Percentiles rank a stretch among this genome's conserved stretches.
phyloP scores from a whole-genome alignment of 2,329 filamentous ascomycete genomes.

The Clonostachys rhizophaga region DNA sequence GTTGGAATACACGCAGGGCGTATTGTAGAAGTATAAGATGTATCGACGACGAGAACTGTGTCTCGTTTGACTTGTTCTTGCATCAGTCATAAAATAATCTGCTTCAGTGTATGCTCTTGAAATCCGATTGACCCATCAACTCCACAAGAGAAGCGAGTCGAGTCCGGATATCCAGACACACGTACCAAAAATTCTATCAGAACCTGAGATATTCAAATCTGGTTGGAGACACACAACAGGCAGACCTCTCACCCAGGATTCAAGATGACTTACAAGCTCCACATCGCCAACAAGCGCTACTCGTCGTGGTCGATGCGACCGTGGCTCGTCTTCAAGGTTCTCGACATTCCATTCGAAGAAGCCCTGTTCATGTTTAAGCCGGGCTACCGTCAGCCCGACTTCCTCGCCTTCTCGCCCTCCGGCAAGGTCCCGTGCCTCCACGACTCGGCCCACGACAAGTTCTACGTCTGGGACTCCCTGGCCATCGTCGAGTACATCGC shows the following conservation, averaged over 20 bases:
- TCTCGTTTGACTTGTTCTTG: no score
- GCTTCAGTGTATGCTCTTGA: no score
- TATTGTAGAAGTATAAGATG: no score
- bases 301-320: slow-evolving; percentile 40
- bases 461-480: slow-evolving; percentile 39
- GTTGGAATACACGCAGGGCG: no score
- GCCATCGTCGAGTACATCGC: slow-evolving; percentile 42
- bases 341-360: slow-evolving; percentile 35
- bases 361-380: slow-evolving; percentile 24
- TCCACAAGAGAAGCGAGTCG: no score
- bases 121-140: no score
- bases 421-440: slow-evolving; percentile 36
- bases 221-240: no score
- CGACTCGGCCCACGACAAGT: slow-evolving; percentile 17
- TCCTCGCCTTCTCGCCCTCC: slow-evolving; percentile 28
- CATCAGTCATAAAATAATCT: no score
- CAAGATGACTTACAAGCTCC: slow-evolving; percentile 29
- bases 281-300: slow-evolving; percentile 38
- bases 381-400: slow-evolving; percentile 22
- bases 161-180: no score
- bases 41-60: no score
- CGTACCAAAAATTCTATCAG: no score
- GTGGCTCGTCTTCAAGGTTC: slow-evolving; percentile 37
- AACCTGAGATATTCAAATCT: no score
- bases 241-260: not conserved